Evolutionary conservation across 2,329 filamentous ascomycete species (phyloP).

Genomic region (Tympanopsis confertula): DNA sequence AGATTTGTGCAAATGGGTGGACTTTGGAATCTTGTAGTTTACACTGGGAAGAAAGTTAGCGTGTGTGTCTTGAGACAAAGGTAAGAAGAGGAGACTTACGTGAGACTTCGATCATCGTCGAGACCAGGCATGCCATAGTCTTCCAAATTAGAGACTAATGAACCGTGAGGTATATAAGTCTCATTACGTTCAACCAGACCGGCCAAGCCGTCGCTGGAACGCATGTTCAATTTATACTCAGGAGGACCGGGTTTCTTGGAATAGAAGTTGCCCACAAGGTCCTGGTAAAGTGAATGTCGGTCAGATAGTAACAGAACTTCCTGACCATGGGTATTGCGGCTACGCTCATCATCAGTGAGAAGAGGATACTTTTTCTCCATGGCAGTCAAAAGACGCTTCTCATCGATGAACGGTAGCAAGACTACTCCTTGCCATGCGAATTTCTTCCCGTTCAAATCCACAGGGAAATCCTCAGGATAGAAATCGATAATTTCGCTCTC

Average conservation of each 20-base stretch:
- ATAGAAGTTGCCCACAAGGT: constrained; percentile 76
- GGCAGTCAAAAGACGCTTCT: constrained; percentile 69
- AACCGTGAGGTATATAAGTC: constrained; percentile 72
- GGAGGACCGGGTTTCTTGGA: constrained; percentile 66
- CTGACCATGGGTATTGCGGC: constrained; percentile 67
- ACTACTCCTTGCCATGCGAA: constrained; percentile 96
- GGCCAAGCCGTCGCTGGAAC: constrained; percentile 64
- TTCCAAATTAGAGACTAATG: constrained; percentile 67
- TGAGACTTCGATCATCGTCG: constrained; percentile 78
- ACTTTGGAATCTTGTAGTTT: constrained; percentile 70
- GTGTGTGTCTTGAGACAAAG: constrained; percentile 2
- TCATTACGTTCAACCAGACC: constrained; percentile 75
- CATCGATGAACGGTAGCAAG: constrained; percentile 89
- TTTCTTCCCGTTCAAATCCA: constrained; percentile 95
- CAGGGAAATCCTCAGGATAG: constrained; percentile 84
- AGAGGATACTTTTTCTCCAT: constrained; percentile 75
- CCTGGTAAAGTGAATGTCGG: constrained; percentile 70
- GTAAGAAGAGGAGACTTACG: constrained; percentile 35
- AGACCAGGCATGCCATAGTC: constrained; percentile 62
- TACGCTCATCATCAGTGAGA: constrained; percentile 63
- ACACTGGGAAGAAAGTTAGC: constrained; percentile 49
- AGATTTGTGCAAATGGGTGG: constrained; percentile 71
- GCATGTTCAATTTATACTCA: constrained; percentile 63
- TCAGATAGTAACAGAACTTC: constrained; percentile 81
- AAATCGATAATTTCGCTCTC: constrained; percentile 94